A percentile compares a stretch with the other conserved stretches of the same genome.
Evolutionary conservation across 208 protist species (phyloP).

Genomic region (Polymyxa betae): DNA sequence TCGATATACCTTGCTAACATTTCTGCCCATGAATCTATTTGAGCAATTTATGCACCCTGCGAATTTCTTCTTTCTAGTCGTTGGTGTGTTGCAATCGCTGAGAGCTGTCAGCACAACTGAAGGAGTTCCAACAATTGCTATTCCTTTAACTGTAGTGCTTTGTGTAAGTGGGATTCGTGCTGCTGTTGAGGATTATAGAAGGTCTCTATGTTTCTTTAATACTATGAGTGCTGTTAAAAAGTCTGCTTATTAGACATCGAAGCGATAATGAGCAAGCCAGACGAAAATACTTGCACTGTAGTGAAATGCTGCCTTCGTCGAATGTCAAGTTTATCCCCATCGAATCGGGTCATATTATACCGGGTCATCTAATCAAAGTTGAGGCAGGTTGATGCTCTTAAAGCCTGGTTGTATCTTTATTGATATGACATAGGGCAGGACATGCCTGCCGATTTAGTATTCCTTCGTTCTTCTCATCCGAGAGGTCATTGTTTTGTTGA

Average conservation of each 20-base stretch:
- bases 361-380: background rate
- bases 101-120: conserved; percentile 85
- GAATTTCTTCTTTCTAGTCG: conserved; percentile 94
- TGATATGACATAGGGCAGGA: background rate
- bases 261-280: background rate
- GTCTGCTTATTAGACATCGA: no score
- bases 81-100: conserved; percentile 85
- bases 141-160: conserved; percentile 72
- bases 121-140: conserved; percentile 72
- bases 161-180: conserved; percentile 73
- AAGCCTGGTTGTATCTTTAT: no score
- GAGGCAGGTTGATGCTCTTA: no score
- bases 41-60: conserved; percentile 91
- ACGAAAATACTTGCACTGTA: background rate
- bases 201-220: no score
- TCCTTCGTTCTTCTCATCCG: background rate
- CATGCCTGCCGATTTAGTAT: background rate
- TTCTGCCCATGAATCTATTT: conserved; percentile 88
- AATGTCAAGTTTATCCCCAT: background rate
- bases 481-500: conserved; percentile 33
- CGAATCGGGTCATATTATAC: background rate
- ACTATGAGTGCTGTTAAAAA: no score
- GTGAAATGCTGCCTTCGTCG: background rate
- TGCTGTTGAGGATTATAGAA: conserved; percentile 69
- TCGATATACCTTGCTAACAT: conserved; percentile 84